Evolutionary conservation across 179 eudicot species (phyloP).

Genomic region (Amaranthus tricolor): DNA sequence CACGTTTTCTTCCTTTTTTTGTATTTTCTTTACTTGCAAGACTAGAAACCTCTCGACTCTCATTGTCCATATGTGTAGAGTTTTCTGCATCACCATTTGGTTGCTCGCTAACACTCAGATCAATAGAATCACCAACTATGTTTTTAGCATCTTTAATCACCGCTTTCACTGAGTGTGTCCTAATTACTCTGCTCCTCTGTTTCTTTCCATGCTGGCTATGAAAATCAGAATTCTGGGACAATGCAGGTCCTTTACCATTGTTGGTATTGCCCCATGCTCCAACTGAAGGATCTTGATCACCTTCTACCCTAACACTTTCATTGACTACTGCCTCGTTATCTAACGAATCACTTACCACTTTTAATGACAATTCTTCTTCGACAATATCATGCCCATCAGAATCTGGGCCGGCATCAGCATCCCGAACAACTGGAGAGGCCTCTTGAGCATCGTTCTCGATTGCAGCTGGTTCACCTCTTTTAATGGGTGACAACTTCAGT

Average conservation of each 20-base stretch:
- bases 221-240: slow-evolving; percentile 53
- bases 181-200: slow-evolving; percentile 34
- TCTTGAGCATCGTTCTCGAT: slow-evolving; percentile 37
- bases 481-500: slow-evolving; percentile 61
- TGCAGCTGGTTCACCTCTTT: slow-evolving; percentile 45
- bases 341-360: slow-evolving; percentile 45
- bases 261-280: slow-evolving; percentile 35
- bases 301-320: slow-evolving; percentile 32
- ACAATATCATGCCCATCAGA: slow-evolving; percentile 28
- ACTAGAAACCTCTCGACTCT: slow-evolving; percentile 46
- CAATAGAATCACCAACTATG: slow-evolving; percentile 50
- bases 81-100: slow-evolving; percentile 48
- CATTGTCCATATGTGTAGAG: slow-evolving; percentile 39
- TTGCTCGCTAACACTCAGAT: slow-evolving; percentile 35
- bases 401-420: slow-evolving; percentile 25
- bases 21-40: slow-evolving; percentile 37
- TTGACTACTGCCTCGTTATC: slow-evolving; percentile 36
- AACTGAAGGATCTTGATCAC: slow-evolving; percentile 34
- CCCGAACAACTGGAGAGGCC: slow-evolving; percentile 14
- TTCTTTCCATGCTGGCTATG: slow-evolving; percentile 35
- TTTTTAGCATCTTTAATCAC: slow-evolving; percentile 63
- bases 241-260: slow-evolving; percentile 41
- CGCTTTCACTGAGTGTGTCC: slow-evolving; percentile 55
- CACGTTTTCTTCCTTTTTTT: slow-evolving; percentile 55
- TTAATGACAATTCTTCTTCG: slow-evolving; percentile 47